These are phyloP conservation scores for Lasiodiplodia sp. DNA, from an alignment of 2,329 filamentous ascomycete species.

Conservation along the genomic window DNA sequence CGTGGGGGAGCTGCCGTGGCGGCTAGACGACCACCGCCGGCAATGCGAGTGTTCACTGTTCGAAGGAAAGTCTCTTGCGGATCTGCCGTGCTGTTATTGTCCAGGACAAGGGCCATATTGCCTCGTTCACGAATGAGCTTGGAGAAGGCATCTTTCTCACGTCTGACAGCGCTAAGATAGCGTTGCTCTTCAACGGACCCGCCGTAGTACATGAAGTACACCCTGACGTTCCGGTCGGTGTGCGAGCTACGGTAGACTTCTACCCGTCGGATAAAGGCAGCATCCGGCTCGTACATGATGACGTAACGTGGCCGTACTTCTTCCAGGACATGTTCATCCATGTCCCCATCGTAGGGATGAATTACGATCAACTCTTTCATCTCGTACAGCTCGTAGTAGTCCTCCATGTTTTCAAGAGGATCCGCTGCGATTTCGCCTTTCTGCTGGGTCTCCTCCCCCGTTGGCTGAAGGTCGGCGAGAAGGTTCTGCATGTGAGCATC, in stretches of 20 bases:
- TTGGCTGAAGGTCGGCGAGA: conserved; percentile 83
- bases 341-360: conserved; percentile 93
- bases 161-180: conserved; percentile 86
- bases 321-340: conserved; percentile 95
- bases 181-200: conserved; percentile 95
- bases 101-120: conserved; percentile 87
- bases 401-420: conserved; percentile 87
- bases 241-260: conserved; percentile 97
- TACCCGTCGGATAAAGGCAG: conserved; percentile 90
- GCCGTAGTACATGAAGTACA: conserved; percentile 97
- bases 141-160: conserved; percentile 96
- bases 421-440: conserved; percentile 80
- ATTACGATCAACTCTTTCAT: conserved; percentile 88
- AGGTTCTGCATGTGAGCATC: conserved; percentile 82
- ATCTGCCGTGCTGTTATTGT: conserved; percentile 74
- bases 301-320: conserved; percentile 93
- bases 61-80: conserved; percentile 91
- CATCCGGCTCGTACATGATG: conserved; percentile 98
- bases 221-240: conserved; percentile 83
- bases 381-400: conserved; percentile 89
- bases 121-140: conserved; percentile 93
- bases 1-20: conserved; percentile 88
- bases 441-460: conserved; percentile 75
- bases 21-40: conserved; percentile 83
- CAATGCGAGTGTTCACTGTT: conserved; percentile 95